Base-by-base conservation (phyloP, 352 stramenopile species). In the Pythium aphanidermatum region DNA sequence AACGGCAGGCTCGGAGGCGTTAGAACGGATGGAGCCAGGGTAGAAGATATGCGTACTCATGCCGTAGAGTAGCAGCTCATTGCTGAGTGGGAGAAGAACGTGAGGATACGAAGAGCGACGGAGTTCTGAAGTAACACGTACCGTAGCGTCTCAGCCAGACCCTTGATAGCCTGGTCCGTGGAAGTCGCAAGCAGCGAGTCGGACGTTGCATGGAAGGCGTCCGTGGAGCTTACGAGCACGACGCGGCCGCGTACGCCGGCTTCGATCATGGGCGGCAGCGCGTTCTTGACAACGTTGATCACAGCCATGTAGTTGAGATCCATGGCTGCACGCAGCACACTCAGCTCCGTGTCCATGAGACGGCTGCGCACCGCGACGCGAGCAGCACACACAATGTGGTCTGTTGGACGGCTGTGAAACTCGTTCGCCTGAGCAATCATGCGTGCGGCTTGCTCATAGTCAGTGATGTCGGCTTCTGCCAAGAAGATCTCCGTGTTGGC, bases 61-160 rank as follows among this genome's bases (percentile, higher is more conserved):
- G 33, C 74, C 71, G 59, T 82, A 88, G 25, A 80, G 38, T 26
- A 70, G 46, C 34, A 91, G 30, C 38, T 88, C 68, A 29, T 79
- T 83, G 24, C 36, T 44, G n/a, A n/a, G n/a, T n/a, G n/a, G n/a
- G 23, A 7, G 16, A 44, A 28, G 16, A 26, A 25, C 12, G 21
- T 16, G 29, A 44, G n/a, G n/a, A n/a, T n/a, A n/a, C n/a, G n/a
- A n/a, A n/a, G n/a, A n/a, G n/a, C n/a, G n/a, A n/a, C n/a, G n/a
- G n/a, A n/a, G n/a, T n/a, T n/a, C n/a, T n/a, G n/a, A n/a, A n/a
- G n/a, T n/a, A n/a, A n/a, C n/a, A 44, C 36, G 19, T 2, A 44
- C 27, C 70, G 71, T n/a, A 98, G 65, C n/a, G 70, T 70, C 39
- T 98, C 91, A 3, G 92, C 85, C 47, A 98, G 75, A 25, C 87